Base-by-base conservation (phyloP, 2,329 filamentous ascomycete species). In the Ceratocystiopsis sp. region DNA sequence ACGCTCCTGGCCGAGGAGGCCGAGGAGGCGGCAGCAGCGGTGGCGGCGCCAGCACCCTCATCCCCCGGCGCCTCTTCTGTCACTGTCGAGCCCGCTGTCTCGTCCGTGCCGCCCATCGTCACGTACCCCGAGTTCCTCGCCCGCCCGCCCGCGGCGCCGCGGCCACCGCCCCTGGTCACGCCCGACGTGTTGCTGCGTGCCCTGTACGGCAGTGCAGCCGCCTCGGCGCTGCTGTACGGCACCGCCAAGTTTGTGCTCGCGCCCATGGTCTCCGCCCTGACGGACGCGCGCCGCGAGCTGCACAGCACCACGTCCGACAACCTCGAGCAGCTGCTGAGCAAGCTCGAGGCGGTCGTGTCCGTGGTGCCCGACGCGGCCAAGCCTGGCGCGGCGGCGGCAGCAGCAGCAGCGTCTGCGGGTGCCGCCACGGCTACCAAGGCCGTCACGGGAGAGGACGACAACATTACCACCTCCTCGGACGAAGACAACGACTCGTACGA, bases 81-180 rank as follows among this genome's bases (percentile, higher is more conserved):
- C 2, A 7, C 25, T 10, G 25, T 8, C 10, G 25, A 9, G 9
- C 25, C 25, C 25, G 4, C 25, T 8, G 25, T 8, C 25, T 21
- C 48, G 2, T 38, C 45, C 2, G n/a, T 61, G 53, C 60, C 70
- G 10, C 75, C 75, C 14, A 76, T 82, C 50, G 68, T 81, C 52
- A 82, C 78, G 32, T 82, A 80, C 53, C 78, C 78, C 51, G 78
- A 82, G 54, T 81, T 80, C 57, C 69, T 80, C 48, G 67, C 72
- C 42, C 73, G 69, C 15, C 63, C 73, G 3, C 25, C 25, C 9
- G 6, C 25, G 25, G 25, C 25, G 10, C 54, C 64, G 14, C 62
- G 66, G 1, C 69, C 73, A 5, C 67, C 73, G 12, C 77, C 78
- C 0, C 60, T 82, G n/a, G 64, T 81, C 50, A 80, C 76, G 13